phyloP scores from a whole-genome alignment of 108 stramenopile species.

The Nitzschia sp. region DNA sequence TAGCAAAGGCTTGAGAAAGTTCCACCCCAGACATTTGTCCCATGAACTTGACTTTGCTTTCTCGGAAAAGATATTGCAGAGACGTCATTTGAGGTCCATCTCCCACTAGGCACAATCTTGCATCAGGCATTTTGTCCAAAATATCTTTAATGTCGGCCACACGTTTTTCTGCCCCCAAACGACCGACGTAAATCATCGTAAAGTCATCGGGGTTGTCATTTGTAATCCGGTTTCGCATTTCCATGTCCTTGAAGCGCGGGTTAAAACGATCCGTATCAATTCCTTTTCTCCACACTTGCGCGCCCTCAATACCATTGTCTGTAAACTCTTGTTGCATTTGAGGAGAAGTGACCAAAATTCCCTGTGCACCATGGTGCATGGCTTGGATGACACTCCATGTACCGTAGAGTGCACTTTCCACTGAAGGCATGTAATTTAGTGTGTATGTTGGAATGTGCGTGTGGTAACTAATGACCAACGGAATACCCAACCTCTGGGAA shows the following conservation, averaged over 20 bases:
- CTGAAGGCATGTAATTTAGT: slow-evolving; percentile 75
- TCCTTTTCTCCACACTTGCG: slow-evolving; percentile 94
- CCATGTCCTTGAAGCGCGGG: slow-evolving; percentile 65
- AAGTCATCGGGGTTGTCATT: slow-evolving; percentile 86
- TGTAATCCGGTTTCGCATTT: slow-evolving; percentile 78
- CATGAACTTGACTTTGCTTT: slow-evolving; percentile 71
- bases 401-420: slow-evolving; percentile 78
- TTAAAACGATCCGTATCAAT: slow-evolving; percentile 92
- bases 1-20: slow-evolving; percentile 76
- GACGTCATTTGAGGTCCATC: slow-evolving; percentile 68
- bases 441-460: slow-evolving; percentile 93
- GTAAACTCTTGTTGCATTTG: slow-evolving; percentile 87
- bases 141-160: slow-evolving; percentile 80
- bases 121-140: slow-evolving; percentile 72
- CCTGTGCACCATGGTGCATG: slow-evolving; percentile 86
- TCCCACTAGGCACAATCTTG: slow-evolving; percentile 67
- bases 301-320: slow-evolving; percentile 82
- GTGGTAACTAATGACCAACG: slow-evolving; percentile 90
- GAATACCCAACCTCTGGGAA: slow-evolving; percentile 77
- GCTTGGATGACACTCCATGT: slow-evolving; percentile 73
- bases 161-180: slow-evolving; percentile 93
- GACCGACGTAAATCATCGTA: slow-evolving; percentile 93
- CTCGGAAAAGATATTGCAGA: slow-evolving; percentile 67
- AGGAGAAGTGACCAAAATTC: slow-evolving; percentile 90
- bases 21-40: slow-evolving; percentile 73